phyloP scores from a whole-genome alignment of 306 rosid species.

The Corylus americana region DNA sequence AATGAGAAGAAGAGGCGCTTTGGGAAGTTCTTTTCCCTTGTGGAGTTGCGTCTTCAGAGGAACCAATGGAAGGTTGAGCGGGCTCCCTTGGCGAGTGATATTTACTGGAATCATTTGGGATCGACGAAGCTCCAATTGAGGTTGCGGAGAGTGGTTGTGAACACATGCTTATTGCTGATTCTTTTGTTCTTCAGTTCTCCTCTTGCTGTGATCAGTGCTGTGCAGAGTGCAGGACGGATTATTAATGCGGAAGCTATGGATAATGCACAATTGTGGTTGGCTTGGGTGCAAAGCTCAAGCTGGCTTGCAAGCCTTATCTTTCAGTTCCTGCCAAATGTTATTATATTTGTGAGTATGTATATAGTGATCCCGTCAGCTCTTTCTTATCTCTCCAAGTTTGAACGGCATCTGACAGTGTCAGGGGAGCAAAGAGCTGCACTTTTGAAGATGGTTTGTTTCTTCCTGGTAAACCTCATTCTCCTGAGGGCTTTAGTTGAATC shows the following conservation, averaged over 20 bases:
- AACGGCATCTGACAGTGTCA: slow-evolving; percentile 87
- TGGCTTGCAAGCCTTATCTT: slow-evolving; percentile 90
- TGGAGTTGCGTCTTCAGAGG: slow-evolving; percentile 76
- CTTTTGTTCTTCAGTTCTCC: slow-evolving; percentile 95
- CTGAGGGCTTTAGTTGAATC: slow-evolving; percentile 88
- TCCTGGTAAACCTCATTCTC: slow-evolving; percentile 92
- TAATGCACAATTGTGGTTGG: slow-evolving; percentile 84
- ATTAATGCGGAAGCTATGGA: slow-evolving; percentile 93
- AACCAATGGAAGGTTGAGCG: slow-evolving; percentile 99
- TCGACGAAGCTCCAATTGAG: slow-evolving; percentile 62
- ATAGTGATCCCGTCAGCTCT: slow-evolving; percentile 84
- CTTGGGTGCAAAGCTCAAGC: slow-evolving; percentile 91
- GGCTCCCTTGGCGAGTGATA: slow-evolving; percentile 90
- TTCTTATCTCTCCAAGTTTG: slow-evolving; percentile 89
- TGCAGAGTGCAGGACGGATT: slow-evolving; percentile 82
- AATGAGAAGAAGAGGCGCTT: slow-evolving; percentile 77
- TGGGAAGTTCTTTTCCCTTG: slow-evolving; percentile 81
- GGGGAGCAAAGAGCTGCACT: slow-evolving; percentile 97
- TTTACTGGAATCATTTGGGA: slow-evolving; percentile 96
- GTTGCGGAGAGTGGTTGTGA: slow-evolving; percentile 72
- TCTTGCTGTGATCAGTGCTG: slow-evolving; percentile 83
- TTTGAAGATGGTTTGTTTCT: slow-evolving; percentile 94
- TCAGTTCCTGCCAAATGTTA: slow-evolving; percentile 91
- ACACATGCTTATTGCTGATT: slow-evolving; percentile 74
- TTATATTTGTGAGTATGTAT: slow-evolving; percentile 89